Conservation (phyloP, 495 filamentous ascomycete species). For the Lineolata rhizophorae region DNA sequence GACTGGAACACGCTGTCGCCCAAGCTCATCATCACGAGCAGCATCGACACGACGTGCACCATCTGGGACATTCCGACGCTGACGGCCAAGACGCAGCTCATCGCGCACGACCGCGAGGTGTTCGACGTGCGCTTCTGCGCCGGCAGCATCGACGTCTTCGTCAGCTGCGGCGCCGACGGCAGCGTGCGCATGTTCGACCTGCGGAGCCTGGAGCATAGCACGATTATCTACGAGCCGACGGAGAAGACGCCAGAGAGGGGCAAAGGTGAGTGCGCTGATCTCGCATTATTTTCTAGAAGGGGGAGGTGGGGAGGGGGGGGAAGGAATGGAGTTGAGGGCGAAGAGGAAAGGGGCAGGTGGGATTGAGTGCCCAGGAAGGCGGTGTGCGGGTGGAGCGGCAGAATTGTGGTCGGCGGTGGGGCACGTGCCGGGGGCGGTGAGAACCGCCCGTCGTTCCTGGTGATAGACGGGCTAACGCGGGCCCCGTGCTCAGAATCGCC, state of each 20-base stretch:
- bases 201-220: conserved; percentile 88
- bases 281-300: too few species aligned
- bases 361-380: too few species aligned
- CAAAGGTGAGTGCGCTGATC: conserved; percentile 51
- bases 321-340: too few species aligned
- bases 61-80: conserved; percentile 98
- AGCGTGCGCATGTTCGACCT: conserved; percentile 99
- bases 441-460: too few species aligned
- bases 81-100: conserved; percentile 94
- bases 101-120: conserved; percentile 97
- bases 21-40: conserved; percentile 92
- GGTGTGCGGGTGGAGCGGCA: too few species aligned
- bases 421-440: too few species aligned
- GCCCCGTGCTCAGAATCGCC: conserved; percentile 14
- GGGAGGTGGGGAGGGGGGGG: too few species aligned
- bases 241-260: conserved; percentile 50
- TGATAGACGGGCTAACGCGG: too few species aligned
- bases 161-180: conserved; percentile 91
- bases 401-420: too few species aligned
- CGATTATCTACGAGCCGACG: conserved; percentile 95
- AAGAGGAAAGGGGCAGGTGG: too few species aligned
- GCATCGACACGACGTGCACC: conserved; percentile 98
- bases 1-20: conserved; percentile 97
- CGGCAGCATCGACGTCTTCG: conserved; percentile 90
- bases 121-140: conserved; percentile 97